phyloP scores from a whole-genome alignment of 2,329 filamentous ascomycete species.

The Hypoxylon sp. region DNA sequence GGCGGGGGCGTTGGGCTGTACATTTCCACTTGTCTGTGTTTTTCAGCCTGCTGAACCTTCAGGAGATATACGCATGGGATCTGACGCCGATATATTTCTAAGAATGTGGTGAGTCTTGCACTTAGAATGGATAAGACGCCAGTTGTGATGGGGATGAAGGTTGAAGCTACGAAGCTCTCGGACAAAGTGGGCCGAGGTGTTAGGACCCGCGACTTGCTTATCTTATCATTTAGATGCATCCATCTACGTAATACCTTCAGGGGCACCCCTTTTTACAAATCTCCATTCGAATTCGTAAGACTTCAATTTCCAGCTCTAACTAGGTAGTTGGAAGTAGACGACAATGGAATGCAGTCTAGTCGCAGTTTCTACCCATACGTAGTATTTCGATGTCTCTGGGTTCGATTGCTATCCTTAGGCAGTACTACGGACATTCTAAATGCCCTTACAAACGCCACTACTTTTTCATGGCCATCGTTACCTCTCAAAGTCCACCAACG shows the following conservation, averaged over 20 bases:
- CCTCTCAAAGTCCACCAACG: slow-evolving; percentile 33
- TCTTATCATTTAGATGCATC: slow-evolving; percentile 9
- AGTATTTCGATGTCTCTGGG: slow-evolving; percentile 4
- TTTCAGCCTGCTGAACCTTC: neutral
- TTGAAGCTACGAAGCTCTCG: slow-evolving; percentile 10
- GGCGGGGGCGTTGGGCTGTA: slow-evolving; percentile 66
- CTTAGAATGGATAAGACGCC: neutral
- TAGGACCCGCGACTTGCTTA: slow-evolving; percentile 3
- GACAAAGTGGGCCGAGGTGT: slow-evolving; percentile 11
- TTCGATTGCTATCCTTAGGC: slow-evolving; percentile 13
- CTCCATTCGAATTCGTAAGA: neutral
- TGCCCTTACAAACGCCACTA: slow-evolving; percentile 32
- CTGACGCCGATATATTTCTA: neutral
- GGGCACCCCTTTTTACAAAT: slow-evolving; percentile 11
- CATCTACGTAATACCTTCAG: neutral
- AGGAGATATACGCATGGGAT: neutral
- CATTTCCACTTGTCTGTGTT: slow-evolving; percentile 30
- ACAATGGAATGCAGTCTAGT: neutral
- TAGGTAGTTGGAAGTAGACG: neutral
- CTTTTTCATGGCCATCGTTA: slow-evolving; percentile 28
- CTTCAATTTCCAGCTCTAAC: neutral
- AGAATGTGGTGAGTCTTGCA: neutral
- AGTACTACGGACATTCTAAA: slow-evolving; percentile 22
- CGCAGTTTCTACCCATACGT: neutral
- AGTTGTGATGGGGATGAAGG: neutral